Evolutionary conservation across 2,329 filamentous ascomycete genomes (phyloP).

Genomic region (Aspergillus sp.): DNA sequence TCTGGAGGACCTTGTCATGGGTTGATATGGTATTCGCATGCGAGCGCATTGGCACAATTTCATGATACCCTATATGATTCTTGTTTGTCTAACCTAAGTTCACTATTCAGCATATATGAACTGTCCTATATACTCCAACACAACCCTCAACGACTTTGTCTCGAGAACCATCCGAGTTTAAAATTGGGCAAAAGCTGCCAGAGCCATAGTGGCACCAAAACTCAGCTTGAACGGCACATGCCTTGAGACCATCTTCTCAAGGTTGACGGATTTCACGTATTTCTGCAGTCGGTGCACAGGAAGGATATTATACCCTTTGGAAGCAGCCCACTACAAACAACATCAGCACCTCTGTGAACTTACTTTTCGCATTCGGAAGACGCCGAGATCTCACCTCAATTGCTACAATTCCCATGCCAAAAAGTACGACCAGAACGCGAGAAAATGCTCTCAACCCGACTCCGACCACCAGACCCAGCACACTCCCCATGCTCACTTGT

Average conservation of each 20-base stretch:
- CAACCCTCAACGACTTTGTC: neutral
- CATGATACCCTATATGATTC: slow-evolving; percentile 36
- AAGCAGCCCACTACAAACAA: slow-evolving; percentile 42
- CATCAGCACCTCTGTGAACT: neutral
- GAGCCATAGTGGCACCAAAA: slow-evolving; percentile 46
- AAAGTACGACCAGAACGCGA: slow-evolving; percentile 42
- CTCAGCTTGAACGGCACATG: slow-evolving; percentile 48
- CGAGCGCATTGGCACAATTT: slow-evolving; percentile 18
- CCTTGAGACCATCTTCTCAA: slow-evolving; percentile 38
- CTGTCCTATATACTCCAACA: neutral
- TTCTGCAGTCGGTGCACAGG: slow-evolving; percentile 42
- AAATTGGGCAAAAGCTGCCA: slow-evolving; percentile 48
- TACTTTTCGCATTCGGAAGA: neutral
- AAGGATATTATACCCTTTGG: slow-evolving; percentile 48
- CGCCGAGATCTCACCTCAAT: slow-evolving; percentile 38
- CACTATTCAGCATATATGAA: neutral
- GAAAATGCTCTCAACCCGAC: slow-evolving; percentile 47
- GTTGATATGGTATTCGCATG: slow-evolving; percentile 20
- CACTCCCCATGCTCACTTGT: slow-evolving; percentile 47
- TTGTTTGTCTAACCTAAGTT: neutral
- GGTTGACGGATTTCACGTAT: slow-evolving; percentile 42
- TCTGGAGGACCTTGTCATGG: slow-evolving; percentile 68
- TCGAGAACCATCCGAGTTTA: slow-evolving; percentile 13
- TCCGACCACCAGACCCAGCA: slow-evolving; percentile 45
- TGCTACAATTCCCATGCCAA: slow-evolving; percentile 46